Conservation (phyloP, 352 stramenopile species). For the Aphanomyces cochlioides region DNA sequence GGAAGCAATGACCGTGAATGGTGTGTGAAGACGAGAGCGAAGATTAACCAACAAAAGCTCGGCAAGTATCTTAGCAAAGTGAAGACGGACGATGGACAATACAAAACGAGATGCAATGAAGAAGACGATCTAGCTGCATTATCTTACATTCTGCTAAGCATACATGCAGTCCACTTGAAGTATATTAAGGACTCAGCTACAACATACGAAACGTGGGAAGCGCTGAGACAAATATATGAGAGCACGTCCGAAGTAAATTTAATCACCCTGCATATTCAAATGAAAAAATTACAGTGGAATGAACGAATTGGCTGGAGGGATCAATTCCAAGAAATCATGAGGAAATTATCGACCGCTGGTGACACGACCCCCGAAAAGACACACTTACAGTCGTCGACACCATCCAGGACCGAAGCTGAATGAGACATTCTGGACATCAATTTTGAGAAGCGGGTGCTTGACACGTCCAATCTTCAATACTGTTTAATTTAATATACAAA, state of each 20-base stretch:
- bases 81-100: no score
- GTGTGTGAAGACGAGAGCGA: no score
- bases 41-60: no score
- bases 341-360: background rate
- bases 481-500: no score
- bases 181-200: background rate
- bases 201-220: conserved; percentile 17
- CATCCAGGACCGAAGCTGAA: no score
- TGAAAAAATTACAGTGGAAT: background rate
- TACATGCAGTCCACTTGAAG: conserved; percentile 4
- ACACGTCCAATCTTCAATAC: no score
- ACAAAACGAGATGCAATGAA: no score
- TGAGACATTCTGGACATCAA: no score
- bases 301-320: background rate
- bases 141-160: conserved; percentile 11
- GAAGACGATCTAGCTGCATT: conserved; percentile 5
- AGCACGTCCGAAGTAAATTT: conserved; percentile 1
- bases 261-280: background rate
- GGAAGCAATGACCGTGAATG: no score
- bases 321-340: background rate
- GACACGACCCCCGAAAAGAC: background rate
- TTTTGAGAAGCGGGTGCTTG: no score
- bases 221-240: conserved; percentile 3
- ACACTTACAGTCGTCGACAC: no score
- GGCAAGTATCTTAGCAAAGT: no score